Percentiles rank a stretch among this genome's conserved stretches.
Evolutionary conservation across 345 rosid genomes (phyloP).

Genomic region (Bruguiera parviflora): DNA sequence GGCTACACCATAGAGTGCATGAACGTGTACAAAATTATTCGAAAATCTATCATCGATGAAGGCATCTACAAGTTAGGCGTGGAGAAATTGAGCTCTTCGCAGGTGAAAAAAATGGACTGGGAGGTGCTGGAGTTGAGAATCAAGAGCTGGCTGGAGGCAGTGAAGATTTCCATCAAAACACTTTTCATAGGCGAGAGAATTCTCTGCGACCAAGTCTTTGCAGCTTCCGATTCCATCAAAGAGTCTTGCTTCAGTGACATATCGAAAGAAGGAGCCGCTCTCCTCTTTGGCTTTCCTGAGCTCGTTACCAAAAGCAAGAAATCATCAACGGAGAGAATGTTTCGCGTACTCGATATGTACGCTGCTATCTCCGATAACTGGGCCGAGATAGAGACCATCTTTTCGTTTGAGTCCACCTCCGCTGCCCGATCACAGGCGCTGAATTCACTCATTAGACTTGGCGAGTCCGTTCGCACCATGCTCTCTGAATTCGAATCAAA

Average conservation of each 20-base stretch:
- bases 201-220: constrained; percentile 32
- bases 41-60: constrained; percentile 31
- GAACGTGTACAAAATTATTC: constrained; percentile 13
- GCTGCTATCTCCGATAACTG: constrained; percentile 20
- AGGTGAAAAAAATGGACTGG: constrained; percentile 25
- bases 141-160: constrained; percentile 26
- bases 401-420: constrained; percentile 21
- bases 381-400: constrained; percentile 24
- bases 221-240: constrained; percentile 24
- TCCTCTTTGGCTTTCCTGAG: constrained; percentile 23
- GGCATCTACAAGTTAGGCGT: constrained; percentile 28
- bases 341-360: constrained; percentile 22
- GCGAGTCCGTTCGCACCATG: constrained; percentile 8
- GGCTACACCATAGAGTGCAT: constrained; percentile 28
- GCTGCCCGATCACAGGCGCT: constrained; percentile 25
- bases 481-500: constrained; percentile 15
- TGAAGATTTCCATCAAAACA: constrained; percentile 21
- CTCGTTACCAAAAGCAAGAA: constrained; percentile 16
- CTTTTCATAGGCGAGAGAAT: constrained; percentile 33
- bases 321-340: constrained; percentile 19
- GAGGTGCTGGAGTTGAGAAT: constrained; percentile 21
- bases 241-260: constrained; percentile 27
- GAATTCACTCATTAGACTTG: constrained; percentile 15
- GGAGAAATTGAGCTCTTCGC: constrained; percentile 17
- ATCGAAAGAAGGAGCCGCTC: constrained; percentile 16